Conservation (phyloP, 208 protist species). For the Trypanosoma vivax region DNA sequence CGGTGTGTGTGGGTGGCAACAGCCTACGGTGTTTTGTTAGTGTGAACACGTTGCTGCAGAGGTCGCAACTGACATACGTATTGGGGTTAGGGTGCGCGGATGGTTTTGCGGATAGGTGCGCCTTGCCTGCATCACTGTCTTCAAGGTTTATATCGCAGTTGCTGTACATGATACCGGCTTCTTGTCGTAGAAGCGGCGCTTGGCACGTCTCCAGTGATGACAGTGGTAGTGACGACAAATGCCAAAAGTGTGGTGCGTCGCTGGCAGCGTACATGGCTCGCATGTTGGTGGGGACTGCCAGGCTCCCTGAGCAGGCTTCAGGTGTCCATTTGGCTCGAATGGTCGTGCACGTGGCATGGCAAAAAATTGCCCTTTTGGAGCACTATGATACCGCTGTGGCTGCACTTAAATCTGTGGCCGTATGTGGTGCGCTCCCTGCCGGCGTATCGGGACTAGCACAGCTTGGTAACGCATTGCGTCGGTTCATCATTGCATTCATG, state of each 20-base stretch:
- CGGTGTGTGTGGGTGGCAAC: neutral
- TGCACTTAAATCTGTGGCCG: neutral
- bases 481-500: conserved; percentile 16
- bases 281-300: neutral
- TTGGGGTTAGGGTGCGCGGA: neutral
- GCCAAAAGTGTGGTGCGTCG: neutral
- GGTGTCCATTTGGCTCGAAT: neutral
- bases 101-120: neutral
- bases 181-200: too few relatives aligned
- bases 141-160: neutral
- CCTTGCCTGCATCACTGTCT: neutral
- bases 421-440: neutral
- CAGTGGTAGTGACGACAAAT: neutral
- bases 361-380: conserved; percentile 1
- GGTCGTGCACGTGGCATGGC: conserved; percentile 14
- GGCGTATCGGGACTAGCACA: neutral
- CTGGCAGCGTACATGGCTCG: conserved; percentile 14
- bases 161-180: conserved; percentile 9
- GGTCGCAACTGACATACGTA: conserved; percentile 20
- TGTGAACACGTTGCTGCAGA: conserved; percentile 19
- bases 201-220: neutral
- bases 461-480: conserved; percentile 4
- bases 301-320: neutral
- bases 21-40: conserved; percentile 15
- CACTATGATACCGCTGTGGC: neutral